phyloP scores from a whole-genome alignment of 1,139 yeast genomes.

The Lodderomyces pseudojiufengensis region DNA sequence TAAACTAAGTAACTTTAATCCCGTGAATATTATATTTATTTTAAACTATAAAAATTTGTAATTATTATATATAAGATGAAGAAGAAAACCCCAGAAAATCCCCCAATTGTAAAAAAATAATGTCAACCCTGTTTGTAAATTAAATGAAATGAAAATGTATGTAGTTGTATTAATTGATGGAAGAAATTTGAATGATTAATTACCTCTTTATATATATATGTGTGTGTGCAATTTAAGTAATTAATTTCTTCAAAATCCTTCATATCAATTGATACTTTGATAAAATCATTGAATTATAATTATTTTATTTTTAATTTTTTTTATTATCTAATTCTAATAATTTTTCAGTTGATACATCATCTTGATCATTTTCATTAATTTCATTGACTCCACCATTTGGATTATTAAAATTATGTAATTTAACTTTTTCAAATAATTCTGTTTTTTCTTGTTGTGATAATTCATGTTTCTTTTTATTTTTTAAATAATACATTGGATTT shows the following conservation, averaged over 20 bases:
- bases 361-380: constrained; percentile 3
- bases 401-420: constrained; percentile 10
- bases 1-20: not conserved
- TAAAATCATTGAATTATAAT: no score
- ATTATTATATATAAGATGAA: not conserved
- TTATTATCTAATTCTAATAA: constrained; percentile 1
- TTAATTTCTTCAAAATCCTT: no score
- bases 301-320: constrained; percentile 5
- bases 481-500: constrained; percentile 71
- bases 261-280: no score
- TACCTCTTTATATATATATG: constrained; percentile 6
- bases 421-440: constrained; percentile 42
- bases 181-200: constrained; percentile 1
- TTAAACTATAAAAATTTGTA: constrained; percentile 1
- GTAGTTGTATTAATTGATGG: constrained; percentile 9
- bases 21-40: constrained; percentile 7
- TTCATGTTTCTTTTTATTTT: constrained; percentile 62
- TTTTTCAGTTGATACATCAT: constrained; percentile 5
- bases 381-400: constrained; percentile 5
- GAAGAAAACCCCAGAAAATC: constrained; percentile 6
- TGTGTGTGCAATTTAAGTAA: constrained; percentile 7
- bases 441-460: constrained; percentile 51
- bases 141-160: not conserved
- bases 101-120: constrained; percentile 3
- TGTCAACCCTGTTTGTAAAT: no score